These are phyloP conservation scores for Rubus parviflorus DNA, from an alignment of 306 rosid genomes.

Conservation along the genomic window DNA sequence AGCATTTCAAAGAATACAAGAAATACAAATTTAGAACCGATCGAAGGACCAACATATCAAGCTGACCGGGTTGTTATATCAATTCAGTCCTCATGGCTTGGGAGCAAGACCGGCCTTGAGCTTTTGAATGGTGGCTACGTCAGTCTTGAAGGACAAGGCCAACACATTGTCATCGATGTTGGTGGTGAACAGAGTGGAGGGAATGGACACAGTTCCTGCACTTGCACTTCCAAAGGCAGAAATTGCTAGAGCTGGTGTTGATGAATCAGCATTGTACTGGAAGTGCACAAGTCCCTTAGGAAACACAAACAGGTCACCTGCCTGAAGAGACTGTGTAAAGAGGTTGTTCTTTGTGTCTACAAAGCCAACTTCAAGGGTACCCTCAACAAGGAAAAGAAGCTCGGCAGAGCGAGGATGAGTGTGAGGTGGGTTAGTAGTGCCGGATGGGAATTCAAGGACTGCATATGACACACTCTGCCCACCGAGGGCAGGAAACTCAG, in stretches of 20 bases:
- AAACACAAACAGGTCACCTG: constrained; percentile 14
- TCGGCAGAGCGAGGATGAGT: constrained; percentile 7
- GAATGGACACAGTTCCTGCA: constrained; percentile 9
- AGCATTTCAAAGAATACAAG: not conserved
- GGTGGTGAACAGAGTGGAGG: not conserved
- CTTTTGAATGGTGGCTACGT: constrained; percentile 7
- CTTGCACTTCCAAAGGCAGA: constrained; percentile 20
- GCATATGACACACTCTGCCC: constrained; percentile 13
- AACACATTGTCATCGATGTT: not conserved
- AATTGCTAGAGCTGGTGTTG: not conserved
- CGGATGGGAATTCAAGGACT: not conserved
- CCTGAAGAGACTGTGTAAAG: constrained; percentile 3
- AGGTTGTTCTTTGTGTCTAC: constrained; percentile 12
- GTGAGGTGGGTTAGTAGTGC: constrained; percentile 16
- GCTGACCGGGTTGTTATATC: not conserved
- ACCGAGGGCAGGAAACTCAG: not conserved
- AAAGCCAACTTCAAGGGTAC: constrained; percentile 12
- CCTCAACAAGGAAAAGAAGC: too few relatives aligned
- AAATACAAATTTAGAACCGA: not conserved
- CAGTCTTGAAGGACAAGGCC: constrained; percentile 12
- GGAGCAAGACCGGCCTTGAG: constrained; percentile 16
- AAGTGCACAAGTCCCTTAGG: constrained; percentile 16
- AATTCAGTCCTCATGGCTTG: not conserved
- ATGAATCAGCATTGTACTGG: constrained; percentile 13
- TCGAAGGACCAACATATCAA: not conserved